Percentiles rank a stretch among this genome's conserved stretches.
Conservation (phyloP, 768 basidiomycete genomes). For the Dentipellis sp. region DNA sequence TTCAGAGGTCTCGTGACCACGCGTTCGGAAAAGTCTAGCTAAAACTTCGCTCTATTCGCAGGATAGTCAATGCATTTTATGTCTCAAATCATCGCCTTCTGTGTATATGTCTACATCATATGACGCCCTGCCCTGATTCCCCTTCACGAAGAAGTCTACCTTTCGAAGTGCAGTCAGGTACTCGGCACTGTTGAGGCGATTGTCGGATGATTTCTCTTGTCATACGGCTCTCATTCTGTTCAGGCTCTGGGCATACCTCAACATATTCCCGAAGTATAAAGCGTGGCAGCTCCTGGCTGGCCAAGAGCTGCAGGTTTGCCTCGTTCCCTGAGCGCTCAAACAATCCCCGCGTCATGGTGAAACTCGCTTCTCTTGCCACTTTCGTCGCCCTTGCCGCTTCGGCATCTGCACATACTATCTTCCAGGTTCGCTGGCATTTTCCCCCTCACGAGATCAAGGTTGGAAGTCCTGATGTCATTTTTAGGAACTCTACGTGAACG, state of each 20-base stretch:
- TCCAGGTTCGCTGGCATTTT: neutral
- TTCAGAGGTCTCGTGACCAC: neutral
- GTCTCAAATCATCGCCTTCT: neutral
- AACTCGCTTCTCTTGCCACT: neutral
- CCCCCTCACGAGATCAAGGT: neutral
- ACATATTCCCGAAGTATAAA: neutral
- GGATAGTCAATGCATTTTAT: too few species aligned
- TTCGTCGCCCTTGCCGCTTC: neutral
- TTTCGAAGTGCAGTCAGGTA: neutral
- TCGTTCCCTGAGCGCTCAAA: neutral
- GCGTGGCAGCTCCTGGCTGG: neutral
- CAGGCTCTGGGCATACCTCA: too few species aligned
- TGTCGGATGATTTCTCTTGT: neutral
- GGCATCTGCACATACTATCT: neutral
- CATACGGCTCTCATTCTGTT: neutral
- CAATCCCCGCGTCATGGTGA: neutral
- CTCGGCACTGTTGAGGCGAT: neutral
- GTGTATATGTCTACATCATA: neutral
- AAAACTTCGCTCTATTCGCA: constrained; percentile 5
- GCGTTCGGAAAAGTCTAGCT: constrained; percentile 4
- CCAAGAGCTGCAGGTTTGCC: neutral
- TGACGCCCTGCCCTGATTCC: neutral
- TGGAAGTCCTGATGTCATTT: neutral
- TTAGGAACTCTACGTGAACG: constrained; percentile 44
- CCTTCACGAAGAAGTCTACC: neutral